phyloP scores from a whole-genome alignment of 2,329 filamentous ascomycete species.

The Ceratocystis huliohia region DNA sequence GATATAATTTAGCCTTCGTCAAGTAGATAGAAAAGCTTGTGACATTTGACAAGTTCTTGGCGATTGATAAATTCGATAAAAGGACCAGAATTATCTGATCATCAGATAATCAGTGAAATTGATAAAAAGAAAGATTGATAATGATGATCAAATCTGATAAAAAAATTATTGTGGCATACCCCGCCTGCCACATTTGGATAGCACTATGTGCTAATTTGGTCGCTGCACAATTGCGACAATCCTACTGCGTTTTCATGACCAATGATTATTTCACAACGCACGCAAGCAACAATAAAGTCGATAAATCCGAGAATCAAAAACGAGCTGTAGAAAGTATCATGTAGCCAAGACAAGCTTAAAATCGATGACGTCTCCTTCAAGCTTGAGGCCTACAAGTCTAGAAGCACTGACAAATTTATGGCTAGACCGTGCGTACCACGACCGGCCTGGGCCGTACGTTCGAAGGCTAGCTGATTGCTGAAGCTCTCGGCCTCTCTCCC shows the following conservation, averaged over 20 bases:
- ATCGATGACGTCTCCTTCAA: background rate
- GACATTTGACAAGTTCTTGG: background rate
- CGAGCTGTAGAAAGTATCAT: background rate
- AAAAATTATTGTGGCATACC: background rate
- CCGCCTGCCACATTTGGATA: background rate
- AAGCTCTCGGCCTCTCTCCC: background rate
- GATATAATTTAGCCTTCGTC: background rate
- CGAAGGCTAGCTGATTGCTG: background rate
- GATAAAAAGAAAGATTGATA: constrained; percentile 12
- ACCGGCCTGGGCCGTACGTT: too few species aligned
- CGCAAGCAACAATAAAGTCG: background rate
- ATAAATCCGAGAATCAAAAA: background rate
- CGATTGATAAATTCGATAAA: constrained; percentile 12
- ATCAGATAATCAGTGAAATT: constrained; percentile 15
- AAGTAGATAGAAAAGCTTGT: background rate
- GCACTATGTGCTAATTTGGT: background rate
- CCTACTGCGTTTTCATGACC: background rate
- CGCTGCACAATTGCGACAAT: background rate
- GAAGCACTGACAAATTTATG: background rate
- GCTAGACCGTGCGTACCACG: background rate
- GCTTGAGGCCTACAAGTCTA: background rate
- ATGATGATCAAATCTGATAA: background rate
- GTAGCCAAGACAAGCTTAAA: constrained; percentile 2
- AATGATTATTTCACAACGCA: background rate
- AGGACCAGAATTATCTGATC: constrained; percentile 6